Evolutionary conservation across 1,284 basidiomycete genomes (phyloP), one percentile per base, ranked within the genome.

Genomic region (Earliella scabrosa): DNA sequence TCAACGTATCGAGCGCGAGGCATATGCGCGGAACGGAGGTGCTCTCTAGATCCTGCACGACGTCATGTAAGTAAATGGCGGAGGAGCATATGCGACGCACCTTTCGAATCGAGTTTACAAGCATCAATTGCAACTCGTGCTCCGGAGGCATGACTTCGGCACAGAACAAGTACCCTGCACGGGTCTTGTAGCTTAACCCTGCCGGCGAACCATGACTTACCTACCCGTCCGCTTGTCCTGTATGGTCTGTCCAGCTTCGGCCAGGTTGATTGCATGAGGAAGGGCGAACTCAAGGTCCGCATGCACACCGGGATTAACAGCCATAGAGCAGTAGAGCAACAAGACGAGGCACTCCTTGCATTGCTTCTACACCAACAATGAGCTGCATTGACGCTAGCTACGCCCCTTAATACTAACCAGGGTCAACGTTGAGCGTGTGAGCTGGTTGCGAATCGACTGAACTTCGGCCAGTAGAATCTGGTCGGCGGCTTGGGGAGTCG

Each of bases 51-150:
- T 92, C 88, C 90, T 90, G 53, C 24, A 48, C 27, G 11, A 47
- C n/a, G n/a, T 47, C 32, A 58, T 4, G 46, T 35, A 53, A 34
- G 56, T 50, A 23, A 39, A 8, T 36, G 52, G 21, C 41, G 18
- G 27, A 21, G 58, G 31, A 54, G 48, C 44, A 18, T 6, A 43
- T 32, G 11, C 32, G 14, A 49, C 51, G 24, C 62, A 86, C 90
- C 79, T 92, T 92, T 58, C 90, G 85, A 36, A 92, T 66, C 1
- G 90, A 92, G 61, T 93, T 93, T 41, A 93, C 85, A 13, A 93
- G 75, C 89, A 93, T 90, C n/a, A 93, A 75, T 56, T 83, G 81
- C 26, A 92, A 75, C 59, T 90, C 88, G 65, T 91, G 85, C 39
- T 79, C 71, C 18, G 71, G 63, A 35, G 83, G 80, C 86, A 93